Conservation (phyloP, 1,284 basidiomycete species). For the Leccinum variabile region DNA sequence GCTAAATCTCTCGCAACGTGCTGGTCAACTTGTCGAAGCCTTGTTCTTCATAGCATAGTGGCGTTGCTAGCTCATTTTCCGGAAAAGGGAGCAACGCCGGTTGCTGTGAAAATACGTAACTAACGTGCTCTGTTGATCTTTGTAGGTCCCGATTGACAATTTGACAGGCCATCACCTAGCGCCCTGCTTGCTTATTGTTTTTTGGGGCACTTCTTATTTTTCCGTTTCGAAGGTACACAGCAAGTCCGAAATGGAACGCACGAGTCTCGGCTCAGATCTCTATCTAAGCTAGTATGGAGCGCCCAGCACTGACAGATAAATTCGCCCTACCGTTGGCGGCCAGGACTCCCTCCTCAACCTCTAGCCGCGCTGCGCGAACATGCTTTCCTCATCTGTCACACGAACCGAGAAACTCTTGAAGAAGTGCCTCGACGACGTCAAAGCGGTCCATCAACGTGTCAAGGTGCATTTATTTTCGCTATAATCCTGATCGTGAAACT, state of each 20-base stretch:
- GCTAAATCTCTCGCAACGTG: too few relatives aligned
- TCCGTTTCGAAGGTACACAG: constrained; percentile 19
- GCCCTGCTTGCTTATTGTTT: constrained; percentile 17
- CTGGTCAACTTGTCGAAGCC: too few relatives aligned
- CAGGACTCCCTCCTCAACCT: background rate
- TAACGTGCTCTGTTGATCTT: constrained; percentile 11
- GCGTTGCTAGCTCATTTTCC: background rate
- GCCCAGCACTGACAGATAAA: constrained; percentile 19
- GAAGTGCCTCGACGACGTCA: constrained; percentile 7
- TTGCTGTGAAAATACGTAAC: background rate
- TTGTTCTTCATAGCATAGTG: too few relatives aligned
- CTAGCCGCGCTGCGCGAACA: constrained; percentile 1
- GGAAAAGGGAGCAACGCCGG: background rate
- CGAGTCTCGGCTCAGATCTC: background rate
- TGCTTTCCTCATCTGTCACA: constrained; percentile 11
- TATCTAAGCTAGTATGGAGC: background rate
- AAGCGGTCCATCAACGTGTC: constrained; percentile 9
- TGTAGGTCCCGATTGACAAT: constrained; percentile 18
- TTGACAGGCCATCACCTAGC: constrained; percentile 6
- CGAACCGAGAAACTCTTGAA: constrained; percentile 2
- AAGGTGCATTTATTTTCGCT: constrained; percentile 1
- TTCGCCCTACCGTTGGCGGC: background rate
- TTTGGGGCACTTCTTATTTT: constrained; percentile 12
- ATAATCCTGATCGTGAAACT: background rate
- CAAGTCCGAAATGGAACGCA: constrained; percentile 1